Evolutionary conservation across 2,329 filamentous ascomycete genomes (phyloP), one percentile per base, ranked within the genome.

Genomic region (Sporothrix dimorphospora): DNA sequence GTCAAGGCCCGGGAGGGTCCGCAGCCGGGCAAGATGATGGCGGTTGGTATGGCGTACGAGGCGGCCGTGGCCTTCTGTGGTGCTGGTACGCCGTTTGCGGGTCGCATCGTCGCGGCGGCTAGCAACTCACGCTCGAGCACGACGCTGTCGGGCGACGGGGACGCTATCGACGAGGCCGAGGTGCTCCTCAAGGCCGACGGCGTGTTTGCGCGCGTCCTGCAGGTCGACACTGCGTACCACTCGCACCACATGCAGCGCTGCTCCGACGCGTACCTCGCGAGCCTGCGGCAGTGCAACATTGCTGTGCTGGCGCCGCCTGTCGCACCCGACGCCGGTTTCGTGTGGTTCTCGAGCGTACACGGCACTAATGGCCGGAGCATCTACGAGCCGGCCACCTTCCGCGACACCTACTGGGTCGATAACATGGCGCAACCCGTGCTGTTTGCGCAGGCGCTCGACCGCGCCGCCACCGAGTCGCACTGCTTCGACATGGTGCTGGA

Each of bases 191-290:
- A 65, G 1, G 69, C 59, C 12, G 71, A 74, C 16, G 72, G 76
- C 1, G 81, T 76, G 66, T 83, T 83, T 66, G 78, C 79, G 0
- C 77, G 81, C 1, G 12, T 79, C 0, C 77, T 87, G 7, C 74
- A 75, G 1, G 81, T 86, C 0, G 83, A 85, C 59, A 84, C 80
- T 0, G 85, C 84, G 0, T 87, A 86, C 68, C 85, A 87, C 76
- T 86, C 85, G 0, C 80, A 79, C 0, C 85, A 86, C 74, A 87
- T 87, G 85, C 66, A 76, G 0, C 72, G 34, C 27, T 76, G 82
- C 0, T 79, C 81, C 0, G 73, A 49, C 0, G 72, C 78, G 66
- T 85, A 85, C 70, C 72, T 79, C 3, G 71, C 79, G 34, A 76
- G 75, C 0, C 73, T 85, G 53, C 45, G 70, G 1, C 71, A 69